A percentile compares a stretch with the other conserved stretches of the same genome.
phyloP scores from a whole-genome alignment of 23 red algal species.

The Gracilariopsis chorda region DNA sequence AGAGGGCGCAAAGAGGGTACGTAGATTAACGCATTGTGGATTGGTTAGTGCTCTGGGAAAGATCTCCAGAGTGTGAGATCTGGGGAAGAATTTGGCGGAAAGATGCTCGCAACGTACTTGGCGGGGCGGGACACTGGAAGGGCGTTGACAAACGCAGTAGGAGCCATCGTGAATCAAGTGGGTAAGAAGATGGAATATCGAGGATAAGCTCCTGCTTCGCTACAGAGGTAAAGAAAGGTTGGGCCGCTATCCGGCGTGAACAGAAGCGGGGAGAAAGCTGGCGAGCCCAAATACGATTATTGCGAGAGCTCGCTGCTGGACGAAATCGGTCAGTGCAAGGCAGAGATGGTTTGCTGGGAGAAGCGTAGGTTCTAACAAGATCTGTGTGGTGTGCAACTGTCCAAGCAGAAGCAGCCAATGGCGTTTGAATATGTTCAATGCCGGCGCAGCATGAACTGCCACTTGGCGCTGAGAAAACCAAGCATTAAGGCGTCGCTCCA shows the following conservation, averaged over 20 bases:
- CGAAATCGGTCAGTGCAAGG: too few species aligned
- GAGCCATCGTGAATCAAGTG: slow-evolving; percentile 18
- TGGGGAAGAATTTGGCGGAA: neutral
- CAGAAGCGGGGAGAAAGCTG: neutral
- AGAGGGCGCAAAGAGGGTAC: neutral
- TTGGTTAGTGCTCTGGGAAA: too few species aligned
- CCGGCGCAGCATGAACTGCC: neutral
- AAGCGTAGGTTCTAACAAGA: too few species aligned
- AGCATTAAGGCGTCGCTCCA: neutral
- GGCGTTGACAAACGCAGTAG: slow-evolving; percentile 49
- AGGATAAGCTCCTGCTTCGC: too few species aligned
- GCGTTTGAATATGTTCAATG: too few species aligned
- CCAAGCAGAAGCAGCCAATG: neutral
- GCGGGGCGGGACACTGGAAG: slow-evolving; percentile 34
- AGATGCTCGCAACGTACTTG: neutral
- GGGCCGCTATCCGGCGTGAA: neutral
- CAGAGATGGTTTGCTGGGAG: too few species aligned
- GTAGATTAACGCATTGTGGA: too few species aligned
- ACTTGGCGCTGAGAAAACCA: slow-evolving; percentile 9
- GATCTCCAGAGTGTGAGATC: too few species aligned
- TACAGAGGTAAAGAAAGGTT: neutral
- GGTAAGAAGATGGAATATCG: too few species aligned
- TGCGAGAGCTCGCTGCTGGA: neutral
- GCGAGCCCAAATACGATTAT: neutral
- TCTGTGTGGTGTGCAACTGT: slow-evolving; percentile 20